phyloP scores from a whole-genome alignment of 2,329 filamentous ascomycete species.

The Cladophialophora chaetospira region DNA sequence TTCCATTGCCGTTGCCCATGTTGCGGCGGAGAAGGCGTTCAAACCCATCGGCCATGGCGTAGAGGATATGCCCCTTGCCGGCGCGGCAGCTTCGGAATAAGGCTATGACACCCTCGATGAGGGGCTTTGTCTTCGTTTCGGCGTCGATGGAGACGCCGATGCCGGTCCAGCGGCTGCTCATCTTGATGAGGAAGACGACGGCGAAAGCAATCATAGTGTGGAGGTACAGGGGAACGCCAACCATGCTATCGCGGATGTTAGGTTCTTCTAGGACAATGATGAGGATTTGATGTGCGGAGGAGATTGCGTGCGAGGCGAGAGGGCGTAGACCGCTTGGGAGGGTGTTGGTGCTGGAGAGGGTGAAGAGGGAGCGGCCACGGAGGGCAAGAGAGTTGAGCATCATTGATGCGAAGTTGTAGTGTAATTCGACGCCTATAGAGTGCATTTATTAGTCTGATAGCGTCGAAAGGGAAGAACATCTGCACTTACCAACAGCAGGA shows the following conservation, averaged over 20 bases:
- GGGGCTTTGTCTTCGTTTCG: conserved; percentile 30
- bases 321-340: conserved; percentile 29
- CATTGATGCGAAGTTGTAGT: conserved; percentile 57
- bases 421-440: conserved; percentile 51
- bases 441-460: not conserved
- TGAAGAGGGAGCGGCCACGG: conserved; percentile 46
- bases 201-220: conserved; percentile 52
- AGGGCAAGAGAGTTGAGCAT: conserved; percentile 52
- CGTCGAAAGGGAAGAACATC: not conserved
- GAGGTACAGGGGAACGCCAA: conserved; percentile 49
- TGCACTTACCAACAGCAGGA: conserved; percentile 29
- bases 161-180: conserved; percentile 33
- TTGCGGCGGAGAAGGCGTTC: conserved; percentile 30
- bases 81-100: conserved; percentile 27
- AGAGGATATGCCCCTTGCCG: conserved; percentile 32
- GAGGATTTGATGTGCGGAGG: conserved; percentile 50
- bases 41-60: conserved; percentile 33
- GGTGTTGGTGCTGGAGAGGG: conserved; percentile 41
- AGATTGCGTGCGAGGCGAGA: conserved; percentile 49
- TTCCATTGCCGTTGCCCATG: not conserved
- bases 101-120: conserved; percentile 31
- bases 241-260: conserved; percentile 51
- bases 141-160: conserved; percentile 33
- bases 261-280: conserved; percentile 52
- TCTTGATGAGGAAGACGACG: conserved; percentile 49